Evolutionary conservation across 2,329 filamentous ascomycete genomes (phyloP).

Genomic region (Xylariales sp.): DNA sequence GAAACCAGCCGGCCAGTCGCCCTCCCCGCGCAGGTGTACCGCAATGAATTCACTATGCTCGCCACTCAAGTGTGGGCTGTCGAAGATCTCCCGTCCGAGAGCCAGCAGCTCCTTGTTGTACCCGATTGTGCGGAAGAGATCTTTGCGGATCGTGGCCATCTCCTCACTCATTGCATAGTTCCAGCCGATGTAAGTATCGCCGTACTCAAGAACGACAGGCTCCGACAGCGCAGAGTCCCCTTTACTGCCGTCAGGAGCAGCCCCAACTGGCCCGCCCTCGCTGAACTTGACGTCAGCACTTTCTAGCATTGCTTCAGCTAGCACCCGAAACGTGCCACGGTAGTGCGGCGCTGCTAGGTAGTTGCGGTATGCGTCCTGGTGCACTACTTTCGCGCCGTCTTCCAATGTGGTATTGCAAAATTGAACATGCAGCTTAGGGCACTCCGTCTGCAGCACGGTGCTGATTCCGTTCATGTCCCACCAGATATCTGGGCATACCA

Average conservation of each 20-base stretch:
- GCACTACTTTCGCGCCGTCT: too few relatives aligned
- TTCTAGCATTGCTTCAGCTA: neutral
- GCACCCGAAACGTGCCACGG: neutral
- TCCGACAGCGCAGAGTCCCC: too few relatives aligned
- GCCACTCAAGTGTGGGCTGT: neutral
- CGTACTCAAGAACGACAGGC: constrained; percentile 2
- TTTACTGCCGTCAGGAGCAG: too few relatives aligned
- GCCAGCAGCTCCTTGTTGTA: constrained; percentile 4
- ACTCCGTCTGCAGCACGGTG: neutral
- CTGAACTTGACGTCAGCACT: neutral
- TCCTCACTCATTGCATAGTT: constrained; percentile 3
- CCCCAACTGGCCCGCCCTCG: neutral
- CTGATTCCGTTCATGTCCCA: neutral
- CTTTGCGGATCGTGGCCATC: constrained; percentile 4
- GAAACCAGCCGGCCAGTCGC: neutral
- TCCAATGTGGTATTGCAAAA: neutral
- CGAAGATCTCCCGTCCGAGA: constrained; percentile 1
- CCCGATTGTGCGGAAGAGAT: constrained; percentile 2
- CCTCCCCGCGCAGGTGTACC: neutral
- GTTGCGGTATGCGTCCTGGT: neutral
- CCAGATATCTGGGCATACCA: neutral
- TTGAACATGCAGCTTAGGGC: neutral
- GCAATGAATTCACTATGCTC: neutral
- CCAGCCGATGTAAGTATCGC: constrained; percentile 8
- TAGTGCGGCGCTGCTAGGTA: neutral